phyloP scores from a whole-genome alignment of 306 rosid genomes.

The Casuarina glauca region DNA sequence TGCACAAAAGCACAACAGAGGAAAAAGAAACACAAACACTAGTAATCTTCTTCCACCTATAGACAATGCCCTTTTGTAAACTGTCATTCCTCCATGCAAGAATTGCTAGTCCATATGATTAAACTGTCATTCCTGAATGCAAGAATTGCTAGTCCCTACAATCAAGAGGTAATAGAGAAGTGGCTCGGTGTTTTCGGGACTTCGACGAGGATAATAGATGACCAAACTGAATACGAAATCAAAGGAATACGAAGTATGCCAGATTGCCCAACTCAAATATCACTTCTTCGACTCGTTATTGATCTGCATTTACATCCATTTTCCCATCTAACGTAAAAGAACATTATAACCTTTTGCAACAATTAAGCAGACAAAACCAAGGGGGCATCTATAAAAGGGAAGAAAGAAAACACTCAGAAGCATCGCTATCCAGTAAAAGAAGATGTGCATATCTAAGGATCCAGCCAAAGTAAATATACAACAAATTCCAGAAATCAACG shows the following conservation, averaged over 20 bases:
- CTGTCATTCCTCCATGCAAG: neutral
- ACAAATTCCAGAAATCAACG: neutral
- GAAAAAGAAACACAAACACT: neutral
- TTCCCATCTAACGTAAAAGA: neutral
- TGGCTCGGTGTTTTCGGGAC: neutral
- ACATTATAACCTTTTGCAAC: neutral
- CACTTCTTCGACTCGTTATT: neutral
- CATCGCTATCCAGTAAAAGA: neutral
- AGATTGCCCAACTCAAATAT: neutral
- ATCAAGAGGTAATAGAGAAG: neutral
- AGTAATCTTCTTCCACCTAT: neutral
- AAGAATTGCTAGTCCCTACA: no score
- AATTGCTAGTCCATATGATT: neutral
- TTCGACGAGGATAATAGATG: neutral
- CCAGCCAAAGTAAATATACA: neutral
- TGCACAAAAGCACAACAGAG: neutral
- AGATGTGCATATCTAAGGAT: neutral
- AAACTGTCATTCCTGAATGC: no score
- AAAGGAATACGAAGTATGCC: neutral
- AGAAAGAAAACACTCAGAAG: neutral
- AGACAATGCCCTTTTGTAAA: neutral
- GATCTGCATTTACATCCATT: neutral
- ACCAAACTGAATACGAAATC: neutral
- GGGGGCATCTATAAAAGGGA: neutral
- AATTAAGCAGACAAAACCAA: constrained; percentile 8